phyloP scores from a whole-genome alignment of 768 basidiomycete species.

The Scleroderma bovista region DNA sequence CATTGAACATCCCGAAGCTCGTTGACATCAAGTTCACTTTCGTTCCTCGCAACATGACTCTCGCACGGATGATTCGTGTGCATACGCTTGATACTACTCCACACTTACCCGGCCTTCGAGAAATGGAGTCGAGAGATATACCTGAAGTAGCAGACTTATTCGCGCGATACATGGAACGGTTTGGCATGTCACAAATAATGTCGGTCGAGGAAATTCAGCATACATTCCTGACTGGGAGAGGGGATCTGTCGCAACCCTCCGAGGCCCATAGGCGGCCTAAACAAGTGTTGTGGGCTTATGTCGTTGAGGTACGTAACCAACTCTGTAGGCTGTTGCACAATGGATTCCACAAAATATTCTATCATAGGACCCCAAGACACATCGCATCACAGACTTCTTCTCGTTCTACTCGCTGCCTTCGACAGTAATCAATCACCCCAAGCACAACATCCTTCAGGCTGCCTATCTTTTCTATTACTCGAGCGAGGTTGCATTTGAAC shows the following conservation, averaged over 20 bases:
- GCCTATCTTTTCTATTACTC: conserved; percentile 98
- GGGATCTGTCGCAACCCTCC: conserved; percentile 37
- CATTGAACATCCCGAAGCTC: conserved; percentile 87
- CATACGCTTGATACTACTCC: conserved; percentile 59
- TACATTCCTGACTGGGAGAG: conserved; percentile 83
- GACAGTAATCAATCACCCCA: conserved; percentile 76
- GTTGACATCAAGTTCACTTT: conserved; percentile 86
- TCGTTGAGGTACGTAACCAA: conserved; percentile 70
- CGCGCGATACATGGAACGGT: conserved; percentile 75
- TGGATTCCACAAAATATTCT: conserved; percentile 1
- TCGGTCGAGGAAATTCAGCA: conserved; percentile 76
- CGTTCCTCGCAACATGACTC: conserved; percentile 80
- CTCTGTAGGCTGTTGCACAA: not conserved
- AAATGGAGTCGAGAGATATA: conserved; percentile 83
- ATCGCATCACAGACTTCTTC: conserved; percentile 90
- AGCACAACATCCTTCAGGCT: conserved; percentile 73
- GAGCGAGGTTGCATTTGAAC: conserved; percentile 63
- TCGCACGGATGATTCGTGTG: conserved; percentile 82
- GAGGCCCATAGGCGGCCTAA: conserved; percentile 46
- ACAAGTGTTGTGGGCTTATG: conserved; percentile 95
- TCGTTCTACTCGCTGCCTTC: conserved; percentile 97
- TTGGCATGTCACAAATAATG: conserved; percentile 75
- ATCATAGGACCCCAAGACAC: conserved; percentile 69
- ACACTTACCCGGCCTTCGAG: conserved; percentile 63
- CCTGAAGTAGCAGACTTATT: conserved; percentile 65